Evolutionary conservation across 1,284 basidiomycete species (phyloP), one percentile per base, ranked within the genome.

Genomic region (Inonotus hispidus): DNA sequence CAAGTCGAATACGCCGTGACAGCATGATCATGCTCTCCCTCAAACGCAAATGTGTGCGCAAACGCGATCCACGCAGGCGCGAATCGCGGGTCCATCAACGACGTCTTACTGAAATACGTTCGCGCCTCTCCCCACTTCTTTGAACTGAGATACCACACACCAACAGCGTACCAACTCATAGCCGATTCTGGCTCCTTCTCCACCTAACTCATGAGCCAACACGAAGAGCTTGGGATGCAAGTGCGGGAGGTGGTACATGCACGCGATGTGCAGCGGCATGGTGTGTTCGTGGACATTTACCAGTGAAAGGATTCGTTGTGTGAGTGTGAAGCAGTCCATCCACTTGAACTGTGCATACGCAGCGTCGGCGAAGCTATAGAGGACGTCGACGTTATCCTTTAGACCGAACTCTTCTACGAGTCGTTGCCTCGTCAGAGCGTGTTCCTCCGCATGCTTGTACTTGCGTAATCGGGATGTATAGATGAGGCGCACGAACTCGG

Each of bases 11-110:
- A 99, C 1, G 97, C 95, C 0, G 94, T 98, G 50, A 99, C 92
- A 1, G 97, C 97, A 70, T 98, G 95, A 68, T 99, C 97, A 75
- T 96, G 95, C 73, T 99, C 97, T 16, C 96, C 95, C 73, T 99
- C 96, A 64, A 93, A 80, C 1, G 96, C 93, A 75, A 98, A 98
- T 0, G 94, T 94, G 75, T 99, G 97, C 1, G 91, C 97, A 72
- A 98, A 99, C 1, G 95, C 92, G 62, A 98, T 87, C 97, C 97
- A 99, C 0, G 94, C 93, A 2, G 97, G 94, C 0, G 87, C 93
- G 72, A 98, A 98, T 4, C 95, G 84, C 19, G 95, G 92, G 71
- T 99, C 96, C 82, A 98, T 92, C n/a, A 98, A 75, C 11, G 92
- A 93, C 0, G 95, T 92, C 81, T 99, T 99, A 71, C 93, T 95